Percentiles rank a stretch among this genome's conserved stretches.
Conservation (phyloP, 179 eudicot genomes). For the Actinidia polygama region DNA sequence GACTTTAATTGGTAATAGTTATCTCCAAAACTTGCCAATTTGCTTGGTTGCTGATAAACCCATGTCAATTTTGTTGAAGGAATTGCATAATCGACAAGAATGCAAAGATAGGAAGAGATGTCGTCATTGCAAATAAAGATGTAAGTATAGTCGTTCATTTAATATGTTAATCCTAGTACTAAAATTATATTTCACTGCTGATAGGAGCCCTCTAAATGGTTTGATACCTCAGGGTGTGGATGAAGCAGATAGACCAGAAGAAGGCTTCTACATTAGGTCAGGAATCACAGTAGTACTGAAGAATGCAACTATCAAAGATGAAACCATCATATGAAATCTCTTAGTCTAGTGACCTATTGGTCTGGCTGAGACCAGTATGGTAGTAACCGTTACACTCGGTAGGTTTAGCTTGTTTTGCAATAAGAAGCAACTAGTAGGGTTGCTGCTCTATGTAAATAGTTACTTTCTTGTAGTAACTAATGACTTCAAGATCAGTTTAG, state of each 20-base stretch:
- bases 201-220: background rate
- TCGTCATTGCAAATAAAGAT: constrained; percentile 80
- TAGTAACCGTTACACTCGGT: background rate
- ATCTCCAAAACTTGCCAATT: background rate
- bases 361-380: background rate
- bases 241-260: constrained; percentile 81
- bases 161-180: background rate
- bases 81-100: constrained; percentile 98
- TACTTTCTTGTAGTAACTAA: background rate
- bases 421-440: background rate
- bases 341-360: background rate
- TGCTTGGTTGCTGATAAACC: background rate
- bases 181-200: background rate
- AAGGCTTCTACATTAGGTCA: constrained; percentile 91
- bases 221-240: constrained; percentile 53
- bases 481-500: background rate
- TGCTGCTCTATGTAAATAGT: background rate
- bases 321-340: constrained; percentile 57
- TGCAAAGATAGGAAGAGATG: constrained; percentile 86
- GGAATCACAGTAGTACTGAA: constrained; percentile 78
- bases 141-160: constrained; percentile 43
- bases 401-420: background rate
- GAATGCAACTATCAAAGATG: constrained; percentile 90
- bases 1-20: background rate
- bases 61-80: constrained; percentile 38